Evolutionary conservation across 2,329 filamentous ascomycete genomes (phyloP).

Genomic region (Berkeleyomyces basicola): DNA sequence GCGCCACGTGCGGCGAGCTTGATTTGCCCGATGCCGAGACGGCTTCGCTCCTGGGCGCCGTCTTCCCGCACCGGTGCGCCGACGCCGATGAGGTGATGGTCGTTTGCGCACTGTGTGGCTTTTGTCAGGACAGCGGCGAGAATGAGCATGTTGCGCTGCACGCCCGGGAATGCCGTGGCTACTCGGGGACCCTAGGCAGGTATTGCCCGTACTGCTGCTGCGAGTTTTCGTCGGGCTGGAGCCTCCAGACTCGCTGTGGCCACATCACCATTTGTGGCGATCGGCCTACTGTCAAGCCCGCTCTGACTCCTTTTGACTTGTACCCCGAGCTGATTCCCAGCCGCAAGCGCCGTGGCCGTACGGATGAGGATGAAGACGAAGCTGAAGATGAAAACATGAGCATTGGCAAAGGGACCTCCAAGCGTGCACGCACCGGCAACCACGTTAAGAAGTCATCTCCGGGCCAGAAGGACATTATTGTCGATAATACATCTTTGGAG

Average conservation of each 20-base stretch:
- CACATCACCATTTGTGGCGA: conserved; percentile 11
- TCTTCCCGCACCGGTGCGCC: conserved; percentile 15
- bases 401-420: not conserved
- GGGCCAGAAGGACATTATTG: no score
- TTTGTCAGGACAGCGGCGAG: conserved; percentile 1
- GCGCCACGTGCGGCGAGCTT: conserved; percentile 14
- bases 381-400: not conserved
- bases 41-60: conserved; percentile 4
- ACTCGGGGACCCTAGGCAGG: conserved; percentile 11
- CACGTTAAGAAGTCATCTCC: not conserved
- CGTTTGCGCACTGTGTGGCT: conserved; percentile 15
- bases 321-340: conserved; percentile 5
- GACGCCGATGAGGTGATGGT: not conserved
- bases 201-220: conserved; percentile 17
- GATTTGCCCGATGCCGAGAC: conserved; percentile 12
- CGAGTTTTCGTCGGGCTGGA: not conserved
- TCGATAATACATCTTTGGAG: no score
- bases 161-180: conserved; percentile 15
- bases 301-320: conserved; percentile 10
- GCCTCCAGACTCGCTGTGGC: not conserved
- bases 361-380: not conserved
- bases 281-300: not conserved
- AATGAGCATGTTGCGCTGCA: conserved; percentile 13
- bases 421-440: not conserved
- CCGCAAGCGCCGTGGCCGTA: not conserved